Base-by-base conservation (phyloP, 2,329 filamentous ascomycete genomes). In the Paecilomyces dactylethromorphus region DNA sequence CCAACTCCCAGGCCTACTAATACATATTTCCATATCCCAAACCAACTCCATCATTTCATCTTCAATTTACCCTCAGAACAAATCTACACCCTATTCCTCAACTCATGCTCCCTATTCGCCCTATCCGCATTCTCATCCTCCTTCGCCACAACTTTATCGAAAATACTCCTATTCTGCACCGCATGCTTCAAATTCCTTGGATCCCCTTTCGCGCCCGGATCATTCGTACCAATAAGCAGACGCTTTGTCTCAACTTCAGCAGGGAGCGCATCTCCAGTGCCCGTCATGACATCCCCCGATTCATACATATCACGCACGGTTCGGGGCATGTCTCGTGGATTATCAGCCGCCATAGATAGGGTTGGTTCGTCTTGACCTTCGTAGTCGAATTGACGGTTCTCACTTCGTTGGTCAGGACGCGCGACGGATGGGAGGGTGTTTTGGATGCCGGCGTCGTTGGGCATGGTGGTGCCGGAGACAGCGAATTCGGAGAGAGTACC, bases 341-440 rank as follows among this genome's bases (percentile, higher is more conserved):
- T 83, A 59, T 79, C 77, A 7, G 77, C 79, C 0, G 78, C 79
- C 18, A 71, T 69, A n/a, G 75, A 75, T 0, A 72, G 60, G 39
- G 69, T 69, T 29, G 66, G 53, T 33, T 66, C 57, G 2, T 49
- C 62, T 18, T 64, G 21, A 13, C 62, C 79, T 68, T 82, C 79
- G 45, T 81, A 79, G 0, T 82, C 84, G 64, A 83, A 90, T 0
- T 68, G 65, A 0, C 81, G 82, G 1, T 81, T 79, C 0, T 74
- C 76, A 0, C 33, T n/a, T 39, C 24, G 59, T 64, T 79, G 68
- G 63, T 78, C 66, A 39, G 76, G 69, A 53, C 73, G 68, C 58
- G 76, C 64, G 22, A 74, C 66, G 7, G 76, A 76, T 31, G 73
- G 73, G 58, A 79, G 74, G 57, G 68, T 67, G 58, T 75, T 74